phyloP scores from a whole-genome alignment of 148 eudicot genomes.

The Selenicereus undatus region DNA sequence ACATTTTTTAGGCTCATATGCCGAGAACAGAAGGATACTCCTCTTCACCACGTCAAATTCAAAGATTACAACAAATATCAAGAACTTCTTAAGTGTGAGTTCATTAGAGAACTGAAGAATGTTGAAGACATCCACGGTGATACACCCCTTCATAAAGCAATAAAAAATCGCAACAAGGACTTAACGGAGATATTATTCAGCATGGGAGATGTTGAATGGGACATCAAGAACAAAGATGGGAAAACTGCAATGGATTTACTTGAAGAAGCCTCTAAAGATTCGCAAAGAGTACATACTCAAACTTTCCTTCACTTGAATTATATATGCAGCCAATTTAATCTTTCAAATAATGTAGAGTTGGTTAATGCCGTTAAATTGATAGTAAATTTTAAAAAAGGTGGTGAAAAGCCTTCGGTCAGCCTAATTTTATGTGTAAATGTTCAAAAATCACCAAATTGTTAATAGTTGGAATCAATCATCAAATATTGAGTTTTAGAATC shows the following conservation, averaged over 20 bases:
- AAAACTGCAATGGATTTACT: constrained; percentile 10
- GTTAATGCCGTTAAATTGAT: too few relatives aligned
- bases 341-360: too few relatives aligned
- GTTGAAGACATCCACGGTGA: constrained; percentile 7
- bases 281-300: neutral
- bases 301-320: neutral
- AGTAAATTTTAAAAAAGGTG: too few relatives aligned
- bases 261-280: neutral
- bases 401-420: too few relatives aligned
- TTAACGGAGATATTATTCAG: neutral
- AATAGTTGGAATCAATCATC: too few relatives aligned
- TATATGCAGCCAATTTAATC: neutral
- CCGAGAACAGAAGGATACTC: constrained; percentile 4
- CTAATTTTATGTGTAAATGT: too few relatives aligned
- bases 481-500: too few relatives aligned
- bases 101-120: constrained; percentile 12
- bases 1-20: neutral
- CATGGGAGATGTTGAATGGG: neutral
- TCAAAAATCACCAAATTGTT: too few relatives aligned
- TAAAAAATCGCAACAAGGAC: neutral
- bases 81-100: neutral
- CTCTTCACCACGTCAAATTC: constrained; percentile 9
- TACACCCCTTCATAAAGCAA: constrained; percentile 16
- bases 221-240: neutral
- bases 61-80: neutral